A percentile compares a stretch with the other conserved stretches of the same genome.
Conservation (phyloP, 805 yeast species). For the Tetrapisispora fleetii region DNA sequence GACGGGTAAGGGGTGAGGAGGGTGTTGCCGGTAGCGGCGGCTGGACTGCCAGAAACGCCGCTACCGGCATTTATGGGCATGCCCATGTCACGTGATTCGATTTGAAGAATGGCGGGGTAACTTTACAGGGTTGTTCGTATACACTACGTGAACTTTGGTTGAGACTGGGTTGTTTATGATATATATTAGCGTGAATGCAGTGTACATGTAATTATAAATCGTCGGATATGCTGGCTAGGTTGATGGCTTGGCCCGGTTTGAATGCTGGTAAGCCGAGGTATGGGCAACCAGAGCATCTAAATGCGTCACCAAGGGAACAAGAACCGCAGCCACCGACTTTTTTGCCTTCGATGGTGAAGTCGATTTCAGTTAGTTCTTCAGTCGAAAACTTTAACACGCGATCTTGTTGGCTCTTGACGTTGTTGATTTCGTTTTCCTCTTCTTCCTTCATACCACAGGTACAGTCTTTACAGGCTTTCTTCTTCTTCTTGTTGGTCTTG, state of each 20-base stretch:
- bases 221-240: slow-evolving; percentile 65
- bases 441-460: slow-evolving; percentile 91
- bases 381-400: slow-evolving; percentile 35
- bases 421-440: slow-evolving; percentile 52
- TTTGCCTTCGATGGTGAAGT: slow-evolving; percentile 93
- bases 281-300: slow-evolving; percentile 97
- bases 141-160: too few species aligned
- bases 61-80: background rate
- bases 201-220: slow-evolving; percentile 39
- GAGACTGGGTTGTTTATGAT: too few species aligned
- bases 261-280: slow-evolving; percentile 95
- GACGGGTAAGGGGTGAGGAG: too few species aligned
- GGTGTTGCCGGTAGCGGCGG: background rate
- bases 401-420: slow-evolving; percentile 23
- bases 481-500: slow-evolving; percentile 27
- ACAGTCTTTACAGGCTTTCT: slow-evolving; percentile 96
- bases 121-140: too few species aligned
- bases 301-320: slow-evolving; percentile 95
- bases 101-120: too few species aligned
- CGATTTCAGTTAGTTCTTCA: slow-evolving; percentile 79
- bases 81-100: too few species aligned
- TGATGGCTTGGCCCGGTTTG: slow-evolving; percentile 90
- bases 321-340: slow-evolving; percentile 92
- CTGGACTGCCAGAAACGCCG: background rate
- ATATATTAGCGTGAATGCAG: background rate